Base-by-base conservation (phyloP, 768 basidiomycete genomes). In the Tylopilus balloui region DNA sequence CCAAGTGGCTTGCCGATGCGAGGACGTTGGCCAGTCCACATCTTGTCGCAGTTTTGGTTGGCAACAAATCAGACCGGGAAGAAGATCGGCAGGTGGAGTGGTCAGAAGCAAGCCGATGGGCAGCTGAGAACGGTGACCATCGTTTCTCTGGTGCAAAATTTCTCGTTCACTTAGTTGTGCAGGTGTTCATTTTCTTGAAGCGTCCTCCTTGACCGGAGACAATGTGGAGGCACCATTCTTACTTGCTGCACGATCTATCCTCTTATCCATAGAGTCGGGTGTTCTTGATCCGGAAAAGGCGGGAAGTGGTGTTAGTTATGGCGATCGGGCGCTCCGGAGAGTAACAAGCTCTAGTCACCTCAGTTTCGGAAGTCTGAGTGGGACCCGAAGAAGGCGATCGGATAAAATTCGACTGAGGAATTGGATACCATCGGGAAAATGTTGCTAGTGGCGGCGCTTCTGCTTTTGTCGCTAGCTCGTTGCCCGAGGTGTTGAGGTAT, bases 41-140 rank as follows among this genome's bases (percentile, higher is more conserved):
- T 63, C 73, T 97, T 3, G 90, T 95, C 47, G 81, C 81, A 1
- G 89, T 94, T 34, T 73, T 95, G 14, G 92, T 99, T 17, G 96
- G 96, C 40, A 97, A 93, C 69, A 98, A 99, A 72, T 80, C 88
- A 13, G 96, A 99, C 67, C 77, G 83, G 59, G 95, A 97, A 61
- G 94, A 96, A 44, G 92, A 92, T 43, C 74, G 96, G 45, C 89
- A 98, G 67, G 93, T 99, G 32, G 91, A 95, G 59, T 96, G 90
- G 84, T 78, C 86, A 21, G 96, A 99, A 70, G 96, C 92, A 10
- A 92, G 89, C 60, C 75, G 80, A 62, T 99, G 93, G 93, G 95
- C 96, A 17, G 88, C 92, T 42, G 91, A 94, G 66, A 93, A 98
- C 66, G 88, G 93, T 92, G 56, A 52, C 75, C 61, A 32, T 35